A percentile compares a stretch with the other conserved stretches of the same genome.
These are phyloP conservation scores for Candolleomyces eurysporus DNA, from an alignment of 768 basidiomycete species.

Conservation along the genomic window DNA sequence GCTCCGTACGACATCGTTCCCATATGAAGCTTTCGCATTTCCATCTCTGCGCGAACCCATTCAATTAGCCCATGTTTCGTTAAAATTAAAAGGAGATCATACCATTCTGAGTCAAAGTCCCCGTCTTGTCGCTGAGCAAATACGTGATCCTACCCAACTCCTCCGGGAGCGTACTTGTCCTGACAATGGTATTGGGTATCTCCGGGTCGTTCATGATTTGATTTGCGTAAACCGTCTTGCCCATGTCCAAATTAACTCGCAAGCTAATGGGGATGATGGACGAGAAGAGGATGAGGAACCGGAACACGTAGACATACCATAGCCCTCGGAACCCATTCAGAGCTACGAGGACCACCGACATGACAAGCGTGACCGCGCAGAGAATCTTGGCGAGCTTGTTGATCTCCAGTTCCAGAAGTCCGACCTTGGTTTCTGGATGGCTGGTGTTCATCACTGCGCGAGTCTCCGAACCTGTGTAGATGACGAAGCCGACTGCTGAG, in stretches of 20 bases:
- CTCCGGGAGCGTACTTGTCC: slow-evolving; percentile 97
- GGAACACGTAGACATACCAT: slow-evolving; percentile 96
- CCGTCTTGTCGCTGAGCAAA: slow-evolving; percentile 95
- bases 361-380: slow-evolving; percentile 88
- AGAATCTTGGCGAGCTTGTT: slow-evolving; percentile 97
- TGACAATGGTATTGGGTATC: slow-evolving; percentile 93
- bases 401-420: slow-evolving; percentile 89
- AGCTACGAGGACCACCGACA: slow-evolving; percentile 90
- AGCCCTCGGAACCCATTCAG: slow-evolving; percentile 93
- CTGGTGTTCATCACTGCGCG: slow-evolving; percentile 99
- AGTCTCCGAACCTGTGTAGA: slow-evolving; percentile 94
- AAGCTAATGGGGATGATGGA: slow-evolving; percentile 99
- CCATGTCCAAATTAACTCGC: slow-evolving; percentile 99
- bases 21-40: slow-evolving; percentile 98
- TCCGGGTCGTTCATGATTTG: slow-evolving; percentile 92
- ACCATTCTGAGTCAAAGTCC: slow-evolving; percentile 98
- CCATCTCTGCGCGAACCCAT: slow-evolving; percentile 73
- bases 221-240: slow-evolving; percentile 95
- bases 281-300: slow-evolving; percentile 96
- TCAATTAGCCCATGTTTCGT: not conserved
- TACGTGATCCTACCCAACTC: slow-evolving; percentile 96
- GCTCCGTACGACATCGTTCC: slow-evolving; percentile 96
- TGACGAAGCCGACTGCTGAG: slow-evolving; percentile 85
- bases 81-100: not conserved
- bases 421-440: slow-evolving; percentile 93